phyloP scores from a whole-genome alignment of 441 rosid species.

The Pelargonium cotyledonis region DNA sequence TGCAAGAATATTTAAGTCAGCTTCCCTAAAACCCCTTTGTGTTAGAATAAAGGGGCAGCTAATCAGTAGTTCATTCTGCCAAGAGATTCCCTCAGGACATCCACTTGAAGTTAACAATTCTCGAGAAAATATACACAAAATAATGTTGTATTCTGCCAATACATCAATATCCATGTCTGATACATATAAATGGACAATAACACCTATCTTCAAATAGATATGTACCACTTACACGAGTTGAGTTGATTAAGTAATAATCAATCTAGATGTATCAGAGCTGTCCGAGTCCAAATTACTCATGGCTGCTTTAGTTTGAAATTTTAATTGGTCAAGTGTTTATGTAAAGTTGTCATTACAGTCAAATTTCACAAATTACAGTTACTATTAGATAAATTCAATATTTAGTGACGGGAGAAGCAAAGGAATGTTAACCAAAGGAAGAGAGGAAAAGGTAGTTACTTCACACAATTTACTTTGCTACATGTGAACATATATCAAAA shows the following conservation, averaged over 20 bases:
- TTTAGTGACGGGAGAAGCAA: neutral
- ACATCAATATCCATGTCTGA: neutral
- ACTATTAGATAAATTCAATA: neutral
- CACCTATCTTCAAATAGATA: neutral
- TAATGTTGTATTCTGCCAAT: too few relatives aligned
- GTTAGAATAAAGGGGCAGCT: neutral
- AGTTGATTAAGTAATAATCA: neutral
- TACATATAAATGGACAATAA: neutral
- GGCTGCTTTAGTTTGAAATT: neutral
- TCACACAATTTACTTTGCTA: neutral
- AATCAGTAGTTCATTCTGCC: neutral
- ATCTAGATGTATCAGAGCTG: neutral
- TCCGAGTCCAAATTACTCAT: neutral
- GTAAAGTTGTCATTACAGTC: neutral
- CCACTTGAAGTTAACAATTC: neutral
- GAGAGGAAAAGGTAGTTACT: neutral
- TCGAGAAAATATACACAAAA: neutral
- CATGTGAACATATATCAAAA: neutral
- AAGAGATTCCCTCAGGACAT: neutral
- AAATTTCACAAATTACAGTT: neutral
- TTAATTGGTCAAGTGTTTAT: neutral
- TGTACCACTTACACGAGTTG: neutral
- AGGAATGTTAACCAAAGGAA: neutral
- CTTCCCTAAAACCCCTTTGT: neutral
- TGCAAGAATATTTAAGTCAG: conserved; percentile 17